Percentiles rank a stretch among this genome's conserved stretches.
phyloP scores from a whole-genome alignment of 768 basidiomycete species.

The Artomyces pyxidatus region DNA sequence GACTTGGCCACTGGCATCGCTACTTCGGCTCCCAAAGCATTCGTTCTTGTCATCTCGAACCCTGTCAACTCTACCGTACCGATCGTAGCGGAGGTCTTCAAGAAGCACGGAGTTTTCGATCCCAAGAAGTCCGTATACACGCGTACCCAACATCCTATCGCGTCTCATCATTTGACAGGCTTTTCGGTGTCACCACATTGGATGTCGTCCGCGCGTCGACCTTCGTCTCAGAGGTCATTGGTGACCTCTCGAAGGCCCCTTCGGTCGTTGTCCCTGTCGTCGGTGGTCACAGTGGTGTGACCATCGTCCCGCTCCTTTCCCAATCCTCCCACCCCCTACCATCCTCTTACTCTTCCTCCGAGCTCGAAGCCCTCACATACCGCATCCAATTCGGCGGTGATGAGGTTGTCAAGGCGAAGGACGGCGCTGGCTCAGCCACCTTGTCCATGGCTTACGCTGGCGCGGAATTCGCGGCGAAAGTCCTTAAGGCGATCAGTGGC shows the following conservation, averaged over 20 bases:
- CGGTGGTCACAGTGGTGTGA: conserved; percentile 91
- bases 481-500: conserved; percentile 79
- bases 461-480: conserved; percentile 76
- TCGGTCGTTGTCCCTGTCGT: conserved; percentile 80
- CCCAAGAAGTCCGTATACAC: conserved; percentile 63
- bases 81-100: conserved; percentile 91
- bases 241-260: conserved; percentile 51
- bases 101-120: conserved; percentile 86
- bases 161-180: conserved; percentile 32
- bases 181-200: conserved; percentile 97
- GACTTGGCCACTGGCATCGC: conserved; percentile 91
- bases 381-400: conserved; percentile 96
- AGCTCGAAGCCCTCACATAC: conserved; percentile 56
- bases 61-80: conserved; percentile 99
- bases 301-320: conserved; percentile 93
- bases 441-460: conserved; percentile 96
- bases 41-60: conserved; percentile 95
- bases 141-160: not conserved
- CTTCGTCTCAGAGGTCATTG: conserved; percentile 77
- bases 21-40: conserved; percentile 75
- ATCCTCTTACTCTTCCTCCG: conserved; percentile 35
- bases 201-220: conserved; percentile 98
- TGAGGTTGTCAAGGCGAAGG: conserved; percentile 98
- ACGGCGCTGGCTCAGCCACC: conserved; percentile 89
- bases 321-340: conserved; percentile 80